Evolutionary conservation across 768 basidiomycete species (phyloP), one percentile per base, ranked within the genome.

Genomic region (Phylloporus sp.): DNA sequence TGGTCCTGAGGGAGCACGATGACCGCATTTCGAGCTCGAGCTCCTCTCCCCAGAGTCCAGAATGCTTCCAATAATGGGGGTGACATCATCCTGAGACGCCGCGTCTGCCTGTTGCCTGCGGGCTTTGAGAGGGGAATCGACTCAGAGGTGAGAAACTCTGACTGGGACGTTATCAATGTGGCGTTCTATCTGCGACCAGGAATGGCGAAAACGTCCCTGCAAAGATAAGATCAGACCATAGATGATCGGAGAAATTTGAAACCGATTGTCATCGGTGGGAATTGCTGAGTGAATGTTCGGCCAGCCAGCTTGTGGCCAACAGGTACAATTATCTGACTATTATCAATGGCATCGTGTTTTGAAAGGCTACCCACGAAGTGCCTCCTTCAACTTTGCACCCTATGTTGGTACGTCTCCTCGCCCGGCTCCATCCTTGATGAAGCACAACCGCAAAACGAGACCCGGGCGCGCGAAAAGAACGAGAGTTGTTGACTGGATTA

Each of bases 31-130:
- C 31, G 35, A 36, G 29, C 24, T 20, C 9, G 17, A n/a, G n/a
- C n/a, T n/a, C 11, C 18, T 29, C 22, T n/a, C n/a, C n/a, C n/a
- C n/a, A n/a, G n/a, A n/a, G 26, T 34, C 32, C n/a, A 28, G 33
- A 15, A 21, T 6, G 11, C 31, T 48, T 61, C 59, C 47, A 47
- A 52, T 52, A 47, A 21, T 56, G 56, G 56, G 59, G 47, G 50
- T 18, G 39, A 18, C 20, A n/a, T n/a, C n/a, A n/a, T n/a, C 9
- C 33, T n/a, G 44, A 42, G 37, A 28, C 18, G 33, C 26, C 26
- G 29, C 43, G 36, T 28, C 41, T 31, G 23, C 28, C 24, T 50
- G 10, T 38, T 4, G 31, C 46, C 35, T n/a, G 43, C 22, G 59
- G 59, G 23, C 17, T 31, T 41, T 53, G 42, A 46, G 33, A 21